Evolutionary conservation across 768 basidiomycete genomes (phyloP).

Genomic region (Pulveroboletus sp.): DNA sequence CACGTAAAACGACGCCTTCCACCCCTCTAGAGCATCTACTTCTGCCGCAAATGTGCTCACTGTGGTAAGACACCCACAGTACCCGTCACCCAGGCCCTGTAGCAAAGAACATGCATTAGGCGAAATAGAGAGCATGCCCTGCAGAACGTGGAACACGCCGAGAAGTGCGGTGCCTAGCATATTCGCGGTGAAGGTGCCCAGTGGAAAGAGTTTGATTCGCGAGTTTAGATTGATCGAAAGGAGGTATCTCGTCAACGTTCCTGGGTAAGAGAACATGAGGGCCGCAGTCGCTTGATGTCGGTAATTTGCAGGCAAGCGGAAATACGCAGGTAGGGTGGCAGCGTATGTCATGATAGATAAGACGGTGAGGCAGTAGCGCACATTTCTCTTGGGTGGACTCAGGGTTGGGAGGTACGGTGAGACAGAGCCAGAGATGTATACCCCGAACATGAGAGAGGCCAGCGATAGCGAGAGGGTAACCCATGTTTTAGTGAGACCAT

Average conservation of each 20-base stretch:
- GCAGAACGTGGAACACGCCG: constrained; percentile 68
- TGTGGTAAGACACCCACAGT: constrained; percentile 93
- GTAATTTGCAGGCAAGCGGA: constrained; percentile 62
- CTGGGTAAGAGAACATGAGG: constrained; percentile 86
- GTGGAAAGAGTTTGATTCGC: constrained; percentile 56
- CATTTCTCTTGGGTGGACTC: constrained; percentile 38
- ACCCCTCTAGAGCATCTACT: constrained; percentile 50
- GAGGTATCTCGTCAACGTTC: constrained; percentile 79
- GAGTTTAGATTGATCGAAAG: constrained; percentile 74
- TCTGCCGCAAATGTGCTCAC: constrained; percentile 93
- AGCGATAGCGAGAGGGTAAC: constrained; percentile 77
- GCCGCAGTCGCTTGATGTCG: constrained; percentile 84
- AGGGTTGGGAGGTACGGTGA: constrained; percentile 41
- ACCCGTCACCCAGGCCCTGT: constrained; percentile 85
- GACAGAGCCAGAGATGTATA: constrained; percentile 50
- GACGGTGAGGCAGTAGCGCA: constrained; percentile 51
- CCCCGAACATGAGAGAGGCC: constrained; percentile 76
- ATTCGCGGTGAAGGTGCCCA: constrained; percentile 81
- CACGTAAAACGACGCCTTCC: constrained; percentile 69
- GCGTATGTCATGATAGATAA: constrained; percentile 68
- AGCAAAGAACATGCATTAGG: constrained; percentile 64
- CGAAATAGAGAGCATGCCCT: constrained; percentile 46
- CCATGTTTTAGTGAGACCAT: constrained; percentile 77
- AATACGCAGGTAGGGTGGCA: constrained; percentile 76
- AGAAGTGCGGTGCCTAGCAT: constrained; percentile 79